Evolutionary conservation across 768 basidiomycete species (phyloP), one percentile per base, ranked within the genome.

Genomic region (Symmetrospora coprosmae): DNA sequence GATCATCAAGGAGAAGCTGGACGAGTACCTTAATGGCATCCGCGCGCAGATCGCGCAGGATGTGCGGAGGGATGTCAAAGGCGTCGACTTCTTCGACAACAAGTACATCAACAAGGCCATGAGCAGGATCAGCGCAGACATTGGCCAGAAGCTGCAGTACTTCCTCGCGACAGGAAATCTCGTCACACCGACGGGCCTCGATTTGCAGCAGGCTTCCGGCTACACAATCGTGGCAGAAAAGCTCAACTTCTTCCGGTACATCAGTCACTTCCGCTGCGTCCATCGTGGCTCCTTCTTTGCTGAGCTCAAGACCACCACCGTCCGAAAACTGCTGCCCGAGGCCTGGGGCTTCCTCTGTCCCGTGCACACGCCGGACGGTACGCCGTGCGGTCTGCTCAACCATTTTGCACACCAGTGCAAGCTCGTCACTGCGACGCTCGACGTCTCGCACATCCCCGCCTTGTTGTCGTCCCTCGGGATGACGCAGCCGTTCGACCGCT

Each of bases 261-360:
- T 99, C 73, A 86, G 86, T 70, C 94, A 99, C 75, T 99, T 99
- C 77, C 80, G 94, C 60, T 94, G 87, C 72, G 89, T 99, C 30
- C 94, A 99, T 74, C 87, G 94, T 74, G 94, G 94, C 72, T 90
- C 94, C 35, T 99, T 99, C 80, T 99, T 99, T 71, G 87, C 91
- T 6, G 90, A 97, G 72, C 81, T 97, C 53, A 96, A 96, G 76
- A 99, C 94, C 1, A 99, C 94, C 0, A 84, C 89, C 21, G 94
- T 99, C 56, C 83, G 94, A 64, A 97, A 97, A 73, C 76, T 99
- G 50, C 76, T 96, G 17, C 94, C 94, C 23, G 94, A 99, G 74
- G 86, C 92, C 33, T 99, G 94, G 94, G 94, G 91, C 49, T 99
- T 99, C 76, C 75, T 99, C 8, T 99, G 94, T 69, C 94, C 94